Percentiles rank a stretch among this genome's conserved stretches.
Evolutionary conservation across 352 stramenopile genomes (phyloP).

Genomic region (Phytophthora pisi): DNA sequence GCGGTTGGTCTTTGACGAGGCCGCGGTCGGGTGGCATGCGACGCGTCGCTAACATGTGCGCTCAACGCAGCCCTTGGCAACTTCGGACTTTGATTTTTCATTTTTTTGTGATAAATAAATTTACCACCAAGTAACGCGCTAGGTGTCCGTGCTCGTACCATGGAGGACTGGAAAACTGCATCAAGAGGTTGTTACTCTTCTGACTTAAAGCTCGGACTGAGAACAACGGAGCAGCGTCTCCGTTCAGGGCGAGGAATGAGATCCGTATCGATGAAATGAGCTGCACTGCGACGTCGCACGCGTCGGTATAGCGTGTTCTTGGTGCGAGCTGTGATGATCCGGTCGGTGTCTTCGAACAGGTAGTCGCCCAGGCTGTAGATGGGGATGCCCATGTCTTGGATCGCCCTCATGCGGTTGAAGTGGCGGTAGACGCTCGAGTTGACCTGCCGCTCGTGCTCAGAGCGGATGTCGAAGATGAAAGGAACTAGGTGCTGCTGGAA

Average conservation of each 20-base stretch:
- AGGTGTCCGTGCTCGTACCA: neutral
- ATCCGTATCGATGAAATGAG: slow-evolving; percentile 62
- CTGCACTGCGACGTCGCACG: slow-evolving; percentile 55
- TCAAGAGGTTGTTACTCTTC: slow-evolving; percentile 1
- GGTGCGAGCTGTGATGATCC: slow-evolving; percentile 56
- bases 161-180: slow-evolving; percentile 7
- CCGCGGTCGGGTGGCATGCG: slow-evolving; percentile 26
- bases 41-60: slow-evolving; percentile 18
- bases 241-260: slow-evolving; percentile 54
- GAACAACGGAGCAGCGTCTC: slow-evolving; percentile 14
- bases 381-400: slow-evolving; percentile 76
- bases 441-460: slow-evolving; percentile 56
- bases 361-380: slow-evolving; percentile 77
- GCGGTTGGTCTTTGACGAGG: slow-evolving; percentile 32
- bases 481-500: slow-evolving; percentile 79
- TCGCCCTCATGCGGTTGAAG: slow-evolving; percentile 58
- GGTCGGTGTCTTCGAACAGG: slow-evolving; percentile 49
- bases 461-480: slow-evolving; percentile 67
- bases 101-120: slow-evolving; percentile 68
- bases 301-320: slow-evolving; percentile 55
- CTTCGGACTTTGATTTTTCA: slow-evolving; percentile 59
- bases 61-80: slow-evolving; percentile 29
- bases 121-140: slow-evolving; percentile 26
- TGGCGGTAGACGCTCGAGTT: slow-evolving; percentile 81
- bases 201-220: slow-evolving; percentile 18